Evolutionary conservation across 495 filamentous ascomycete genomes (phyloP), one percentile per base, ranked within the genome.

Genomic region (Amphirosellinia nigrospora): DNA sequence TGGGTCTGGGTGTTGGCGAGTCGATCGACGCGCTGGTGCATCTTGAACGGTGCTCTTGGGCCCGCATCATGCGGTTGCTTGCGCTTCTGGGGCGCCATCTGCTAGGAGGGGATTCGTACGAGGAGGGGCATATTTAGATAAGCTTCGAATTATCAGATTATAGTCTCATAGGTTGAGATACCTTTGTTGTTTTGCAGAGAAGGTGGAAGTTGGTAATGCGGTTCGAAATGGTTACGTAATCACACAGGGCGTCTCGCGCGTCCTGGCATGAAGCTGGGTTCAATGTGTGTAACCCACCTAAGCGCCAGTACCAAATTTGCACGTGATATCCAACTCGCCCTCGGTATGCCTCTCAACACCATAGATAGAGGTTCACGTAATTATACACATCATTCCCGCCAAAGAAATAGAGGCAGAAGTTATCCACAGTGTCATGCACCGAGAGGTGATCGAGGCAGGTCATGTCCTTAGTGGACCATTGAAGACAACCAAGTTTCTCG

Each of bases 11-110:
- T 80, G 79, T 48, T 75, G 78, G 64, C 83, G 81, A 59, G 83
- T 86, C 63, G 81, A 76, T 70, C 83, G 79, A 46, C 80, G 82
- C 66, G 78, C 70, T 16, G 70, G 55, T 6, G 71, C 63, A 39
- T 68, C 67, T 5, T 75, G 64, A 16, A 65, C 30, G 32, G 70
- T 10, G 9, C 13, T 65, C 36, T 71, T 39, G 45, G 26, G 32
- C 46, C 71, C 30, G 53, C 52, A 64, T 79, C 76, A 56, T 75
- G 70, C 4, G 74, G 74, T 6, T 74, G 80, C 73, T 84, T 85
- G 60, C 82, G 78, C 71, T 84, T 85, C 43, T 76, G 72, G 19
- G 79, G 75, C 28, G 79, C 75, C 82, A 83, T 84, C 3, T 68
- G 53, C 13, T 39, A 21, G 5, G 28, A 2, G 19, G 43, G 0